These are phyloP conservation scores for Truncatella angustata DNA, from an alignment of 2,329 filamentous ascomycete genomes.

Conservation along the genomic window DNA sequence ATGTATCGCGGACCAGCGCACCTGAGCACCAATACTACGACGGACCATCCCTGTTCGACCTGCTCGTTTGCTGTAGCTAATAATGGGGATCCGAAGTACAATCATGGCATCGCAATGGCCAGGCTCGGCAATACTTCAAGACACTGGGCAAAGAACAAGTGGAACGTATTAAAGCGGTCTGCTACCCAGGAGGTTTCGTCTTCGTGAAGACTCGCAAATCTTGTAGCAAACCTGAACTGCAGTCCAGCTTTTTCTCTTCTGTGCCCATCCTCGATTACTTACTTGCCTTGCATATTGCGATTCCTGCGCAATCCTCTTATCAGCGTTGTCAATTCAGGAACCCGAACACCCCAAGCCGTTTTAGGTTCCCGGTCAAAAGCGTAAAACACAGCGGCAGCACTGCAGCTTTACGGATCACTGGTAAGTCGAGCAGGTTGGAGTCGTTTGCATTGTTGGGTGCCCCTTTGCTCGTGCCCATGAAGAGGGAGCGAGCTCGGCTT, in stretches of 20 bases:
- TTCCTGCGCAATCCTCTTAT: not conserved
- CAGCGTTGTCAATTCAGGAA: not conserved
- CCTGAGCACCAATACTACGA: conserved; percentile 7
- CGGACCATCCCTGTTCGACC: conserved; percentile 11
- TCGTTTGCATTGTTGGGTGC: not conserved
- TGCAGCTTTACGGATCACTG: not conserved
- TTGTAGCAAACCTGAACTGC: not conserved
- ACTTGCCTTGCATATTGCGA: not conserved
- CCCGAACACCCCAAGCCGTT: not conserved
- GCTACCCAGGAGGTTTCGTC: conserved; percentile 9
- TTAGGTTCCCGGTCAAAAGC: not conserved
- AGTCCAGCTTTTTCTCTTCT: not conserved
- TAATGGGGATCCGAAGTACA: conserved; percentile 9
- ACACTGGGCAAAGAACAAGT: not conserved
- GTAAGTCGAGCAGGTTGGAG: not conserved
- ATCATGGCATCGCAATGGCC: conserved; percentile 9
- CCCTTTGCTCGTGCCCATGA: too few species aligned
- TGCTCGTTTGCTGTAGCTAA: conserved; percentile 12
- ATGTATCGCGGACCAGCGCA: conserved; percentile 12
- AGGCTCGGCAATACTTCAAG: not conserved
- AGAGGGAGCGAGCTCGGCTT: too few species aligned
- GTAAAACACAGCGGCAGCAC: not conserved
- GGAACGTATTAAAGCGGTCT: conserved; percentile 10
- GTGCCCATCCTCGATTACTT: not conserved
- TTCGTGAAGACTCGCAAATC: not conserved